These are phyloP conservation scores for Platismatia glauca DNA, from an alignment of 495 filamentous ascomycete species.

Conservation along the genomic window DNA sequence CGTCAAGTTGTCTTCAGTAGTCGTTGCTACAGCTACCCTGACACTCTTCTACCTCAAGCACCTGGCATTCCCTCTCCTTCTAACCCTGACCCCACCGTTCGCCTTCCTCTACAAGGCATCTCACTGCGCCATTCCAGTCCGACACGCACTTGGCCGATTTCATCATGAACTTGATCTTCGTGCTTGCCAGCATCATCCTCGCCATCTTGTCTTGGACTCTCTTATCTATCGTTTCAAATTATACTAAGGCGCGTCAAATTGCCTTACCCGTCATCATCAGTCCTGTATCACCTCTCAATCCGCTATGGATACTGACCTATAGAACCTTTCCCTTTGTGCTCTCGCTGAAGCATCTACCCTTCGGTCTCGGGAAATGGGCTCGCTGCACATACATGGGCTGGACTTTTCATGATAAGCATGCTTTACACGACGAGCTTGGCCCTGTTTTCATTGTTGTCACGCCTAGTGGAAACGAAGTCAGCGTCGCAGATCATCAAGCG, in stretches of 20 bases:
- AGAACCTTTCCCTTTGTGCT: conserved; percentile 15
- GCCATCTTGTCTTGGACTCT: conserved; percentile 14
- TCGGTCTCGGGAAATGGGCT: conserved; percentile 28
- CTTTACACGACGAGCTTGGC: conserved; percentile 34
- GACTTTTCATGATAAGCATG: conserved; percentile 32
- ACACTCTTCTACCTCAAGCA: not conserved
- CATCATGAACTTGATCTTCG: conserved; percentile 8
- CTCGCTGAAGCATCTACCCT: conserved; percentile 20
- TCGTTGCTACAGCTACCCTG: no score
- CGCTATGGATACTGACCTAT: conserved; percentile 20
- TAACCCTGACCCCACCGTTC: no score
- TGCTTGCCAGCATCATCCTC: conserved; percentile 8
- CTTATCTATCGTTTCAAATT: conserved; percentile 34
- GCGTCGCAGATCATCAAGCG: conserved; percentile 34
- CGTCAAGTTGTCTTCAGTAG: not conserved
- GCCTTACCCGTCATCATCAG: conserved; percentile 52
- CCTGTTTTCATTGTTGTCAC: conserved; percentile 36
- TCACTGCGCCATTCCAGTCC: not conserved
- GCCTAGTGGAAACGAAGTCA: conserved; percentile 34
- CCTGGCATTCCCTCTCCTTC: no score
- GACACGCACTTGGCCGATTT: not conserved
- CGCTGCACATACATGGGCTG: conserved; percentile 29
- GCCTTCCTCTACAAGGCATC: not conserved
- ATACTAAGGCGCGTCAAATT: conserved; percentile 49
- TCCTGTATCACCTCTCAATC: conserved; percentile 34